phyloP scores from a whole-genome alignment of 768 basidiomycete genomes.

The Russula emetica region DNA sequence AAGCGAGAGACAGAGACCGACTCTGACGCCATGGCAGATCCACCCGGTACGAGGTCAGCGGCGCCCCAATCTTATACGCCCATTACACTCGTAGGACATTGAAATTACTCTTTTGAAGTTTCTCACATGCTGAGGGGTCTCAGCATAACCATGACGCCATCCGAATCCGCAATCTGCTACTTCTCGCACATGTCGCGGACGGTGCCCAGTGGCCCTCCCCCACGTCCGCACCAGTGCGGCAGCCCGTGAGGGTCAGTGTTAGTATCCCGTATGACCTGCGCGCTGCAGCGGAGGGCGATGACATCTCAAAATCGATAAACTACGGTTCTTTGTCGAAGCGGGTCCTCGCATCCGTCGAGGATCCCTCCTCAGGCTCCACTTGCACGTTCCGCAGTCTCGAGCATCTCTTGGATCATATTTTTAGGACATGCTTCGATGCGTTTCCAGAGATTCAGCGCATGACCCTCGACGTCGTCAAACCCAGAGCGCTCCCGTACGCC shows the following conservation, averaged over 20 bases:
- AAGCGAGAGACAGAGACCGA: background rate
- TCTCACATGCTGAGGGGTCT: background rate
- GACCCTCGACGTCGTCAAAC: conserved; percentile 43
- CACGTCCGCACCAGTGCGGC: conserved; percentile 36
- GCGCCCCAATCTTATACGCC: background rate
- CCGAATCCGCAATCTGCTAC: conserved; percentile 46
- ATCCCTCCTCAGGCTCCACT: conserved; percentile 3
- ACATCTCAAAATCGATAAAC: conserved; percentile 57
- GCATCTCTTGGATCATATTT: conserved; percentile 42
- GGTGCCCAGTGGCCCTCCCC: conserved; percentile 47
- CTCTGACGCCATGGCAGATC: background rate
- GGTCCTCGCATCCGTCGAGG: conserved; percentile 32
- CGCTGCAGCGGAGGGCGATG: conserved; percentile 47
- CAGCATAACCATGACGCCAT: conserved; percentile 35
- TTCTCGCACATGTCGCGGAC: conserved; percentile 40
- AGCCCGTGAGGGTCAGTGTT: conserved; percentile 53
- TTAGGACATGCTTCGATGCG: conserved; percentile 37
- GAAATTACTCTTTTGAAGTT: background rate
- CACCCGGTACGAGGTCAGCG: conserved; percentile 8
- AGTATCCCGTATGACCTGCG: conserved; percentile 49
- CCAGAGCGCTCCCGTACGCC: conserved; percentile 51
- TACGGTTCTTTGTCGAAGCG: conserved; percentile 48
- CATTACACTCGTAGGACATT: background rate
- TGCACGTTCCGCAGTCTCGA: conserved; percentile 43
- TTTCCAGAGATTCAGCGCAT: conserved; percentile 38